Evolutionary conservation across 768 basidiomycete genomes (phyloP), one percentile per base, ranked within the genome.

Genomic region (Cubamyces lactineus): DNA sequence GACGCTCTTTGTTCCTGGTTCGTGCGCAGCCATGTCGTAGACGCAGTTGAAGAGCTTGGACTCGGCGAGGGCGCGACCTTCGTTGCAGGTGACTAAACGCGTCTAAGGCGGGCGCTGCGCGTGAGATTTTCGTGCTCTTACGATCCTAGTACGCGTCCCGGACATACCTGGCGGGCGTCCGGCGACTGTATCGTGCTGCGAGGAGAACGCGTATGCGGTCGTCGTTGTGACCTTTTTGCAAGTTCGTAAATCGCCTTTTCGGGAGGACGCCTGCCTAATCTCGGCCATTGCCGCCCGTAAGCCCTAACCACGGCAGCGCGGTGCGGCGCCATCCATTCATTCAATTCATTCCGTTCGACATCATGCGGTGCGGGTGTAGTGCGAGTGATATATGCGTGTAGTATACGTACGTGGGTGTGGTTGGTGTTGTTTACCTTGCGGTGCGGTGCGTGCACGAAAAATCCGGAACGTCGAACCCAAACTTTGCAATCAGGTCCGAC

Each of bases 1-100:
- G 41, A 76, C 73, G 53, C 67, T 60, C 65, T 73, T 77, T 21
- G 71, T 72, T 52, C 70, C 73, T 51, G 75, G 73, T 53, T 75
- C 67, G 24, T 57, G 53, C 51, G 59, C 52, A 28, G 68, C 63
- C 70, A 72, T 70, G 28, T 60, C 21, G 17, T 13, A 42, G 23
- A 56, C 19, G 30, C 13, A 34, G 11, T 34, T 34, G 34, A 21
- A 23, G 39, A 47, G 11, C 17, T 52, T 26, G 26, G 21, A n/a
- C n/a, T n/a, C 34, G 39, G 34, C 30, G 34, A 23, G 26, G 46
- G 26, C 43, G n/a, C 46, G 48, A 26, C 24, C 45, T 47, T 53
- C 11, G 9, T 49, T 28, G 24, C 21, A 26, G 11, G 19, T 23
- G 34, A n/a, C 21, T 26, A 45, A 15, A 43, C 49, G 47, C 50